Base-by-base conservation (phyloP, 2,329 filamentous ascomycete genomes). In the Beauveria caledonica region DNA sequence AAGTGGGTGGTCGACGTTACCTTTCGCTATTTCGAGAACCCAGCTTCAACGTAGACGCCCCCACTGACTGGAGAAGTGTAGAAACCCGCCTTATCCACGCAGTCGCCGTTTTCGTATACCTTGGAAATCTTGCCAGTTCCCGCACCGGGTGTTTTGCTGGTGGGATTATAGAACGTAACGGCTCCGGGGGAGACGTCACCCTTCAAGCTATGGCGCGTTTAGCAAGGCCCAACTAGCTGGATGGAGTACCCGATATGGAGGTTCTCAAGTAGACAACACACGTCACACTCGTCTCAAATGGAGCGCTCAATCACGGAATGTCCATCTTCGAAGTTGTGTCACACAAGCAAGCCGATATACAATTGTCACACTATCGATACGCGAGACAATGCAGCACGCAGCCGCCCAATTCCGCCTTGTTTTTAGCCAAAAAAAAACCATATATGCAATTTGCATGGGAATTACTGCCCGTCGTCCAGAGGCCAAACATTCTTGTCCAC, bases 371-470 rank as follows among this genome's bases (percentile, higher is more conserved):
- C 21, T 29, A 13, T 7, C 21, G 5, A 36, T 42, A 13, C 19
- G n/a, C 29, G 23, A 8, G 19, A 13, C n/a, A 33, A 27, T 5
- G 15, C 17, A 17, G 21, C 21, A 40, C 19, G 33, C 13, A 25
- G 11, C 19, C 7, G 7, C 10, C 36, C 21, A 3, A 23, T 46
- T 17, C 21, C 13, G 21, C 21, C 5, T 13, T 1, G 1, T 17
- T 11, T 19, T 10, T 23, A 25, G 15, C 2, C 44, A 46, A 25
- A 23, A 25, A 23, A 19, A 46, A 25, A 46, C 44, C 7, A 46
- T 44, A 19, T 49, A 33, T 49, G 21, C 54, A 42, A 57, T 29
- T 46, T 56, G 40, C 53, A 27, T 56, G 53, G 33, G 53, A 56
- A 40, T 27, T 25, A 48, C 44, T 49, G 29, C 9, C 54, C 33